Evolutionary conservation across 176 grass and related monocot species (phyloP), one percentile per base, ranked within the genome.

Genomic region (Puccinellia tenuiflora): DNA sequence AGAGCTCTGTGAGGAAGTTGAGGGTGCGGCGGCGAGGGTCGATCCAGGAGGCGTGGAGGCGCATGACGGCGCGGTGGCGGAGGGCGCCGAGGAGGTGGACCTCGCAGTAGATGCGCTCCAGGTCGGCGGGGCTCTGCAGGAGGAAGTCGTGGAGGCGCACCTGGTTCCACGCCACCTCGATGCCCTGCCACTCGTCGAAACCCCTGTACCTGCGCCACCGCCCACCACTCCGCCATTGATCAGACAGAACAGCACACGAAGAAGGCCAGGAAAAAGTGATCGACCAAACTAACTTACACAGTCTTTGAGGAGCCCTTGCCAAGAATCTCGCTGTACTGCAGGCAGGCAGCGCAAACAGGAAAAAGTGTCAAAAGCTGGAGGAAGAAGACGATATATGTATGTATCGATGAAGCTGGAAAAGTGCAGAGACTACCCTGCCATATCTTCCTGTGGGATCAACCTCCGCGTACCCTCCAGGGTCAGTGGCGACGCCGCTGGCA

Each of bases 121-220:
- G 82, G 9, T 88, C 77, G 33, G 79, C 85, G 21, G 88, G 46
- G 21, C 81, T 80, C 11, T 83, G 87, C 4, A 90, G 82, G 87
- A 90, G 59, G 59, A 62, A 85, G 61, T 86, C 79, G 67, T 81
- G 79, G 3, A 95, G 71, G 21, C 75, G 84, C 20, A 95, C 90
- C 59, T 88, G 80, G 62, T 95, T 95, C 93, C 93, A 95, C 0
- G 93, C 93, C 7, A 95, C 90, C 85, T 95, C 90, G 73, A 90
- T 83, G 13, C 90, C 90, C 37, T 52, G 73, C 72, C 87, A 81
- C 85, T 95, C 81, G 81, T 95, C 92, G 74, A 95, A 95, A 7
- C 78, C 92, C 1, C 73, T 76, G 82, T 95, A 95, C 71, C 92
- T 94, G 78, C 53, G n/a, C n/a, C n/a, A n/a, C n/a, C n/a, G n/a